Percentiles rank a stretch among this genome's conserved stretches.
Evolutionary conservation across 805 yeast species (phyloP).

Genomic region (Wickerhamiella shivajii): DNA sequence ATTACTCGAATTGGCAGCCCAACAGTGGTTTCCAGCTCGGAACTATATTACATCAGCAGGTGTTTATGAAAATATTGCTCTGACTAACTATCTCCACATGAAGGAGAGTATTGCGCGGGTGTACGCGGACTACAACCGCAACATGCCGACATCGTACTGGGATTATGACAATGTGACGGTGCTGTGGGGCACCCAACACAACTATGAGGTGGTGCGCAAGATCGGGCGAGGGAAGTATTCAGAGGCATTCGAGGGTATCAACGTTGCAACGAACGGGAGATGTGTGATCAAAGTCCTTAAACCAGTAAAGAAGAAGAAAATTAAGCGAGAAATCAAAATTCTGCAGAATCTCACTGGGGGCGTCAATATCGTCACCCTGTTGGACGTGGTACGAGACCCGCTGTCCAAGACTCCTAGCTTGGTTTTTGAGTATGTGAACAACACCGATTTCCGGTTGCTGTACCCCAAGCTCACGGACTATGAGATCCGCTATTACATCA

Average conservation of each 20-base stretch:
- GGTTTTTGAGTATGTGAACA: slow-evolving; percentile 71
- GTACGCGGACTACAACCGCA: slow-evolving; percentile 62
- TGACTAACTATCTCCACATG: too few relatives aligned
- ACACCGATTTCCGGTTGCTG: slow-evolving; percentile 71
- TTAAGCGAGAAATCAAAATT: slow-evolving; percentile 78
- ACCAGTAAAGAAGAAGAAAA: slow-evolving; percentile 87
- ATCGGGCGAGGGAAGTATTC: slow-evolving; percentile 89
- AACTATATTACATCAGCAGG: too few relatives aligned
- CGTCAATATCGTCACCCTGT: slow-evolving; percentile 58
- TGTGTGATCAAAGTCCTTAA: slow-evolving; percentile 84
- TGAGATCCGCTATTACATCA: slow-evolving; percentile 75
- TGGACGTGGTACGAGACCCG: slow-evolving; percentile 80
- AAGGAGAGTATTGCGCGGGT: slow-evolving; percentile 51
- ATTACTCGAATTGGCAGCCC: too few relatives aligned
- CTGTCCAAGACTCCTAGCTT: slow-evolving; percentile 68
- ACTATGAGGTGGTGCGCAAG: slow-evolving; percentile 71
- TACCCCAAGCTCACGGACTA: slow-evolving; percentile 64
- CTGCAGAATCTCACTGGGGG: slow-evolving; percentile 75
- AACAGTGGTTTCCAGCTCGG: too few relatives aligned
- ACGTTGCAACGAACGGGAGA: slow-evolving; percentile 38
- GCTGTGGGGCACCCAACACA: slow-evolving; percentile 73
- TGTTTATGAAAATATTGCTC: too few relatives aligned
- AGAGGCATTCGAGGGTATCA: slow-evolving; percentile 80
- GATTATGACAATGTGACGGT: slow-evolving; percentile 60
- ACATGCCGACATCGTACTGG: slow-evolving; percentile 73